A percentile compares a stretch with the other conserved stretches of the same genome.
These are phyloP conservation scores for Oryza glaberrima DNA, from an alignment of 176 grass and related monocot species.

Conservation along the genomic window DNA sequence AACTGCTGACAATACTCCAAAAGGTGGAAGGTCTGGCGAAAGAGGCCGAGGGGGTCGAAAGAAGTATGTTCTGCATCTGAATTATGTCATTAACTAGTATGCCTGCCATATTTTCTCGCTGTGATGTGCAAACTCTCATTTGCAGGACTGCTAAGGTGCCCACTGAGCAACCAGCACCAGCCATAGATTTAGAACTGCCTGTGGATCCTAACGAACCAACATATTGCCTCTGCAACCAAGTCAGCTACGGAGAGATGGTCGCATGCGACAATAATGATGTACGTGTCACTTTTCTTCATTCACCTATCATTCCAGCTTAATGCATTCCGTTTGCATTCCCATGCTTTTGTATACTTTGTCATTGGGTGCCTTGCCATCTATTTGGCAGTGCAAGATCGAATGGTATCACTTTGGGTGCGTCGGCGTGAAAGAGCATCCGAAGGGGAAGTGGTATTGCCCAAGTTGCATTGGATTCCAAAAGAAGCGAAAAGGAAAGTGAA, in stretches of 20 bases:
- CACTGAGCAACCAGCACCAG: constrained; percentile 54
- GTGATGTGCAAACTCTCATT: constrained; percentile 36
- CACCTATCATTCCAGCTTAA: not conserved
- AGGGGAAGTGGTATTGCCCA: constrained; percentile 96
- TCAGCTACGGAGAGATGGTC: constrained; percentile 95
- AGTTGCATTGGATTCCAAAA: constrained; percentile 72
- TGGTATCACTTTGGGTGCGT: constrained; percentile 97
- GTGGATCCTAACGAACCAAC: constrained; percentile 98
- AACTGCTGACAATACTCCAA: constrained; percentile 45
- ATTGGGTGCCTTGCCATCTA: not conserved
- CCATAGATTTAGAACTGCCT: constrained; percentile 83
- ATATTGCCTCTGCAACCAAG: constrained; percentile 94
- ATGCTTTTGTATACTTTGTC: not conserved
- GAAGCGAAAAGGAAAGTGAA: constrained; percentile 81
- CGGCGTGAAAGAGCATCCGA: constrained; percentile 90
- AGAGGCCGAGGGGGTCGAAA: constrained; percentile 94
- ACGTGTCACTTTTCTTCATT: constrained; percentile 26
- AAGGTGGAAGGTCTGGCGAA: constrained; percentile 68
- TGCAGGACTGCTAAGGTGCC: constrained; percentile 67
- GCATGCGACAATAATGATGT: constrained; percentile 88
- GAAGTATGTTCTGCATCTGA: constrained; percentile 63
- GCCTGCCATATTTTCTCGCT: not conserved
- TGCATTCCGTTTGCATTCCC: not conserved
- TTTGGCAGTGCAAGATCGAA: constrained; percentile 93
- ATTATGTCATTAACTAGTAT: not conserved